Conservation (phyloP, 2,329 filamentous ascomycete species). For the Venturiaceae sp. region DNA sequence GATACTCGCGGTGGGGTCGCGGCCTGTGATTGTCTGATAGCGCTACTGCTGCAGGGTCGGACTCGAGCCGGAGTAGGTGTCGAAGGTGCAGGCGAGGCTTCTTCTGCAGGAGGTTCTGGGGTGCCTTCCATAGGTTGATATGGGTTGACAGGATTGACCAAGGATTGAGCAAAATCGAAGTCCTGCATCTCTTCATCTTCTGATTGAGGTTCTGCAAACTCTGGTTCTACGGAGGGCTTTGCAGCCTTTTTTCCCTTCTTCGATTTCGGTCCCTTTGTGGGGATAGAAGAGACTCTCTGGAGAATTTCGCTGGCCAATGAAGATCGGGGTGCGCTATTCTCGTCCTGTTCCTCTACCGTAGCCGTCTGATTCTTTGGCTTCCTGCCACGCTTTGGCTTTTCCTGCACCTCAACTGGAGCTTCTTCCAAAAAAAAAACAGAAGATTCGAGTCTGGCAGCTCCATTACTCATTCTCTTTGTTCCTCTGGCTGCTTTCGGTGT, state of each 20-base stretch:
- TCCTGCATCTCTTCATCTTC: constrained; percentile 32
- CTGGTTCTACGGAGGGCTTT: constrained; percentile 8
- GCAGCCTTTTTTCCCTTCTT: constrained; percentile 11
- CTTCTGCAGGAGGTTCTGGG: neutral
- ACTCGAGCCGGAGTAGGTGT: constrained; percentile 5
- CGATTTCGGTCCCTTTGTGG: constrained; percentile 7
- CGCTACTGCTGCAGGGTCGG: neutral
- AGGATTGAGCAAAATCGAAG: constrained; percentile 1
- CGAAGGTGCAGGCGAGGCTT: neutral
- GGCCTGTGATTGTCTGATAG: neutral
- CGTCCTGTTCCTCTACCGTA: neutral
- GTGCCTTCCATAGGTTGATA: constrained; percentile 2
- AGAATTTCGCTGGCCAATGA: neutral
- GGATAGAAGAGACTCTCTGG: neutral
- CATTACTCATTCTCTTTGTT: constrained; percentile 29
- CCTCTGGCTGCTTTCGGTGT: constrained; percentile 13
- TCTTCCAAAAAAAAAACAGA: constrained; percentile 15
- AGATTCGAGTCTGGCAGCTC: constrained; percentile 17
- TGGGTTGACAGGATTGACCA: constrained; percentile 3
- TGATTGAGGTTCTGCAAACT: constrained; percentile 31
- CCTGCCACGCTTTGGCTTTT: constrained; percentile 8
- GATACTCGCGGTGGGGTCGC: neutral
- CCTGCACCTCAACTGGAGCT: constrained; percentile 43
- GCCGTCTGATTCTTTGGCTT: neutral
- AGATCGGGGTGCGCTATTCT: neutral